These are phyloP conservation scores for Chaetomium fimeti DNA, from an alignment of 495 filamentous ascomycete genomes.

Conservation along the genomic window DNA sequence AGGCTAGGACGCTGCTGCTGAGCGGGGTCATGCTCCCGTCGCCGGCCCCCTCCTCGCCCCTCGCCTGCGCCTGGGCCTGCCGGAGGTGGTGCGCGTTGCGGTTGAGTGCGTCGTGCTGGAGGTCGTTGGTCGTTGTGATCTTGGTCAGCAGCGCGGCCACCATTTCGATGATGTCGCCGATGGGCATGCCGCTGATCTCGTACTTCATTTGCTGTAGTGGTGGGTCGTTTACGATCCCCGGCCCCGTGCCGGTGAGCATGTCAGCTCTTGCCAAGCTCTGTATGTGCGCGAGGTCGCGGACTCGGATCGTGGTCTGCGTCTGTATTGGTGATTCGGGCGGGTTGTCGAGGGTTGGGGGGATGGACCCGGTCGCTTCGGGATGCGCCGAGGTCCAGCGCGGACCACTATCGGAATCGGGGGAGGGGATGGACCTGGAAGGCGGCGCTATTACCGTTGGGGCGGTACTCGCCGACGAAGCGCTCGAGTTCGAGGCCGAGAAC, in stretches of 20 bases:
- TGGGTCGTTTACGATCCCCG: slow-evolving; percentile 50
- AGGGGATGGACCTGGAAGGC: slow-evolving; percentile 48
- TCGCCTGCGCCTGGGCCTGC: slow-evolving; percentile 44
- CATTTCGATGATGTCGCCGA: slow-evolving; percentile 98
- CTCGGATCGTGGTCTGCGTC: slow-evolving; percentile 57
- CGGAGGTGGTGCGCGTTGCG: slow-evolving; percentile 49
- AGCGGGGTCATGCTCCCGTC: slow-evolving; percentile 67
- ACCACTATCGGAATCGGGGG: slow-evolving; percentile 57
- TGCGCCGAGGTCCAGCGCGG: slow-evolving; percentile 27
- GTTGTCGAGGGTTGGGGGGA: slow-evolving; percentile 21
- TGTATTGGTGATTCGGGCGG: slow-evolving; percentile 24
- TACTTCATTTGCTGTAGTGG: slow-evolving; percentile 63
- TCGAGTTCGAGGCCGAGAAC: slow-evolving; percentile 48
- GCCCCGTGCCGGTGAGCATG: slow-evolving; percentile 48
- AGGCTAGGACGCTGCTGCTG: slow-evolving; percentile 91
- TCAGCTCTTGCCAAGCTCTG: slow-evolving; percentile 82
- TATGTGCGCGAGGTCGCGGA: slow-evolving; percentile 83
- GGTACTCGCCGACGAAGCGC: slow-evolving; percentile 41
- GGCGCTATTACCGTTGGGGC: slow-evolving; percentile 34
- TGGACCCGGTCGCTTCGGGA: slow-evolving; percentile 18
- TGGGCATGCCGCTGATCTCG: slow-evolving; percentile 97
- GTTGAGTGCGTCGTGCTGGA: slow-evolving; percentile 72
- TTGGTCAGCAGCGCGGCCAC: slow-evolving; percentile 97
- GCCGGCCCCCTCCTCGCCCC: slow-evolving; percentile 52
- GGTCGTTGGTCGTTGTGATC: slow-evolving; percentile 95